These are phyloP conservation scores for Davidsoniella neocaledoniae DNA, from an alignment of 2,329 filamentous ascomycete species.

Conservation along the genomic window DNA sequence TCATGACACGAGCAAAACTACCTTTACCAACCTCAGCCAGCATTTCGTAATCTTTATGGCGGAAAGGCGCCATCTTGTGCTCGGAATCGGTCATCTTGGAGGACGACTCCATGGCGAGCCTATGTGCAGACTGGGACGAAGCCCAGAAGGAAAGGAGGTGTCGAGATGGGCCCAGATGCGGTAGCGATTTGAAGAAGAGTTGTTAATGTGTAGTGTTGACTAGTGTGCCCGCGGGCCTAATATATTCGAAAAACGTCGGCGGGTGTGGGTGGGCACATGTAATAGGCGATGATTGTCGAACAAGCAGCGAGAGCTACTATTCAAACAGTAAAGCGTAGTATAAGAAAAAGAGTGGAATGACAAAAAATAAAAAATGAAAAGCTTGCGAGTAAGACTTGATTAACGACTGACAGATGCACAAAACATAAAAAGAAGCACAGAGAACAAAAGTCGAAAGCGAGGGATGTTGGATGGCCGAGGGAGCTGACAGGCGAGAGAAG, in stretches of 20 bases:
- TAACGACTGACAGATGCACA: no score
- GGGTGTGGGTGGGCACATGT: slow-evolving; percentile 23
- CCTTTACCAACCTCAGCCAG: slow-evolving; percentile 10
- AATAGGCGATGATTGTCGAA: slow-evolving; percentile 13
- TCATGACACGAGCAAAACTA: slow-evolving; percentile 13
- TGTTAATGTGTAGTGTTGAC: background rate
- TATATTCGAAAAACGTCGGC: slow-evolving; percentile 21
- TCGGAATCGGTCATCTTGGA: slow-evolving; percentile 12
- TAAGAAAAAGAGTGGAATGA: background rate
- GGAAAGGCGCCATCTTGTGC: slow-evolving; percentile 6
- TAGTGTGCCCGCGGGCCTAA: slow-evolving; percentile 22
- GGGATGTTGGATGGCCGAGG: background rate
- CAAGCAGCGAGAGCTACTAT: no score
- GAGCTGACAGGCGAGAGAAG: background rate
- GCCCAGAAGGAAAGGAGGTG: background rate
- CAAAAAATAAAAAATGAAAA: background rate
- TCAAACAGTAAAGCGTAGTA: background rate
- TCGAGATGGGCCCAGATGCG: background rate
- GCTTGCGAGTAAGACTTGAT: no score
- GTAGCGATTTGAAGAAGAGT: background rate
- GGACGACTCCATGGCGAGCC: slow-evolving; percentile 8
- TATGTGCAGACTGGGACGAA: slow-evolving; percentile 3
- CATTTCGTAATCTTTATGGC: slow-evolving; percentile 10
- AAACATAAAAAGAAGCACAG: background rate
- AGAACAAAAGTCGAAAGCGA: background rate